Percentiles rank a stretch among this genome's conserved stretches.
These are phyloP conservation scores for Trametes polyzona DNA, from an alignment of 1,284 basidiomycete genomes.

Conservation along the genomic window DNA sequence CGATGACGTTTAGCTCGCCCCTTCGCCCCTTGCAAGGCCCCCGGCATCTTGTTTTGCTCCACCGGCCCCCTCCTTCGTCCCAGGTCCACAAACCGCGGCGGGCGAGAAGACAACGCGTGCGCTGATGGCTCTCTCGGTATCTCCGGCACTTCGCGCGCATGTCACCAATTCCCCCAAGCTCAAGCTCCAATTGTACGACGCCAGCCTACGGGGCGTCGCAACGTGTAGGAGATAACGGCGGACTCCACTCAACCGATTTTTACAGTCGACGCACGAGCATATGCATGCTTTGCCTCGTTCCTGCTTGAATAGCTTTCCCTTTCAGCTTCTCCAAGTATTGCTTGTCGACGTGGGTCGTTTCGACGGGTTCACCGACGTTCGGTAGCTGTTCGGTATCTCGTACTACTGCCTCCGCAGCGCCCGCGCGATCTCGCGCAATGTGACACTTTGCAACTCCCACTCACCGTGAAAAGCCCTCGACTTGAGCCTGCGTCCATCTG, in stretches of 20 bases:
- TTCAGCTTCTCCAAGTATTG: too few species aligned
- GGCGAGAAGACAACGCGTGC: background rate
- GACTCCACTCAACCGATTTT: too few species aligned
- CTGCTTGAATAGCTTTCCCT: background rate
- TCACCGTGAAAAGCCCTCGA: too few species aligned
- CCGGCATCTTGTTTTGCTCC: constrained; percentile 4
- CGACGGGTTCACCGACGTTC: too few species aligned
- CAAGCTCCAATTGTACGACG: background rate
- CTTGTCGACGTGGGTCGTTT: background rate
- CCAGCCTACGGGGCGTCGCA: background rate
- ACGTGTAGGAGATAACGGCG: background rate
- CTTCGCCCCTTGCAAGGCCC: too few species aligned
- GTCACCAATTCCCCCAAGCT: background rate
- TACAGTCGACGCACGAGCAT: background rate
- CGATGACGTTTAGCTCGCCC: constrained; percentile 2
- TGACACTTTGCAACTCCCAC: too few species aligned
- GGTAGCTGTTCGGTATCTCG: too few species aligned
- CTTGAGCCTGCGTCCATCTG: too few species aligned
- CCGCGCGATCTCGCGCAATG: too few species aligned
- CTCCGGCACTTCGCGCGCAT: background rate
- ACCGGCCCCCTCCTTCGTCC: constrained; percentile 1
- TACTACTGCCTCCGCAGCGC: too few species aligned
- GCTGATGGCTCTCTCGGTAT: background rate
- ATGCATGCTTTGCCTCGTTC: background rate
- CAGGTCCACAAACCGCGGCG: constrained; percentile 1